A percentile compares a stretch with the other conserved stretches of the same genome.
Evolutionary conservation across 345 rosid genomes (phyloP).

Genomic region (Bruguiera parviflora): DNA sequence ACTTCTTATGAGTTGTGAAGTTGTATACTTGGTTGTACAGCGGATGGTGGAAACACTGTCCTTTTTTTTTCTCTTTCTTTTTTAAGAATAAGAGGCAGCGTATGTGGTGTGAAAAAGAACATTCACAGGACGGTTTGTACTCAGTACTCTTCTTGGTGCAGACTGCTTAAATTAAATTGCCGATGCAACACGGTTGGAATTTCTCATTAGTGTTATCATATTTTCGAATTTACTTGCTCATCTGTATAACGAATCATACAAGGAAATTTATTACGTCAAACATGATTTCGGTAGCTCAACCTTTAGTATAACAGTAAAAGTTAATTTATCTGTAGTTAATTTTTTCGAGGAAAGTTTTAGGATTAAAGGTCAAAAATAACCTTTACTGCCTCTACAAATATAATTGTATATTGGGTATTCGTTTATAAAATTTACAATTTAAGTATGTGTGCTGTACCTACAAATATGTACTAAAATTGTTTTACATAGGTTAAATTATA

Average conservation of each 20-base stretch:
- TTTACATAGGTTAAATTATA: too few relatives aligned
- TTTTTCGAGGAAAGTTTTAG: too few relatives aligned
- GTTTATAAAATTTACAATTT: too few relatives aligned
- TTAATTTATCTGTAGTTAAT: too few relatives aligned
- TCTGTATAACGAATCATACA: background rate
- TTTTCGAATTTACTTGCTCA: background rate
- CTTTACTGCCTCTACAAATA: too few relatives aligned
- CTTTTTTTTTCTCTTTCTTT: constrained; percentile 19
- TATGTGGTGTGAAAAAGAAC: constrained; percentile 37
- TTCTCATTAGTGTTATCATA: background rate
- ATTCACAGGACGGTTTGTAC: constrained; percentile 18
- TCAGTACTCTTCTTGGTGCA: constrained; percentile 31
- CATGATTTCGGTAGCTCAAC: too few relatives aligned
- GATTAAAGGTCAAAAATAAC: too few relatives aligned
- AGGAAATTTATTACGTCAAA: background rate
- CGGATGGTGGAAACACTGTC: constrained; percentile 45
- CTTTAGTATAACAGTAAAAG: too few relatives aligned
- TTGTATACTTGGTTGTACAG: constrained; percentile 58
- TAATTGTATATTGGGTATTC: too few relatives aligned
- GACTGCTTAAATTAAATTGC: constrained; percentile 22
- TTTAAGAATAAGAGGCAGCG: constrained; percentile 42
- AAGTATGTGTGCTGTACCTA: too few relatives aligned
- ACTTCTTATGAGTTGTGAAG: constrained; percentile 20
- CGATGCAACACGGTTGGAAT: constrained; percentile 20
- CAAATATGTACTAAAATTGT: too few relatives aligned